Conservation (phyloP, 2,329 filamentous ascomycete genomes). For the Colletotrichum spaethianum region DNA sequence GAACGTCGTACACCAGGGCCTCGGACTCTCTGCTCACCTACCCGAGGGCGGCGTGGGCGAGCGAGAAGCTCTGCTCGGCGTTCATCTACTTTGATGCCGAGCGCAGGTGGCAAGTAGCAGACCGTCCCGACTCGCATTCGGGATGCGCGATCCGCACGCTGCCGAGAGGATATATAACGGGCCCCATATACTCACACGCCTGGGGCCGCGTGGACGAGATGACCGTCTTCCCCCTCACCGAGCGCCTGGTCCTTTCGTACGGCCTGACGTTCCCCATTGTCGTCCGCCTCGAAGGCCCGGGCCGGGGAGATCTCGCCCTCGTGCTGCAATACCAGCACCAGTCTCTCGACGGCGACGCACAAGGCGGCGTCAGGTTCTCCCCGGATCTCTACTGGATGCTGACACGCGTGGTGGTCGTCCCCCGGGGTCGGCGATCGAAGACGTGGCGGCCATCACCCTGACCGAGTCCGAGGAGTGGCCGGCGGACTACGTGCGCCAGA, state of each 20-base stretch:
- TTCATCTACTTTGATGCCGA: neutral
- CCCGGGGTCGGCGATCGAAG: neutral
- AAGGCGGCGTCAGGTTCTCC: neutral
- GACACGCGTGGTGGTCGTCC: slow-evolving; percentile 2
- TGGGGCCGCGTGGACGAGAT: neutral
- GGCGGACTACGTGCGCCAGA: neutral
- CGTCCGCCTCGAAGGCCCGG: neutral
- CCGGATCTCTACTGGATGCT: slow-evolving; percentile 9
- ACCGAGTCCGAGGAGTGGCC: slow-evolving; percentile 4
- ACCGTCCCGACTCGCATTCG: neutral
- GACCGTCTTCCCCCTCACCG: neutral
- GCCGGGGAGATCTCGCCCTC: neutral
- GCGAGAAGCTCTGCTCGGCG: neutral
- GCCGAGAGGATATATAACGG: neutral
- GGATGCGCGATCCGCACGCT: slow-evolving; percentile 10
- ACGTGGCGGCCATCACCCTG: neutral
- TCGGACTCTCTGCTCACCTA: neutral
- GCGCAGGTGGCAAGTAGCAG: neutral
- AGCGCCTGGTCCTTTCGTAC: neutral
- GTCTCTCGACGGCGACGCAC: neutral
- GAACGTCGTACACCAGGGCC: neutral
- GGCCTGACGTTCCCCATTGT: neutral
- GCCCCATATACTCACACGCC: neutral
- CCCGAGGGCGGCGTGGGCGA: neutral
- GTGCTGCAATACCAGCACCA: slow-evolving; percentile 18